Base-by-base conservation (phyloP, 1,284 basidiomycete genomes). In the Ustilago vetiveriae region DNA sequence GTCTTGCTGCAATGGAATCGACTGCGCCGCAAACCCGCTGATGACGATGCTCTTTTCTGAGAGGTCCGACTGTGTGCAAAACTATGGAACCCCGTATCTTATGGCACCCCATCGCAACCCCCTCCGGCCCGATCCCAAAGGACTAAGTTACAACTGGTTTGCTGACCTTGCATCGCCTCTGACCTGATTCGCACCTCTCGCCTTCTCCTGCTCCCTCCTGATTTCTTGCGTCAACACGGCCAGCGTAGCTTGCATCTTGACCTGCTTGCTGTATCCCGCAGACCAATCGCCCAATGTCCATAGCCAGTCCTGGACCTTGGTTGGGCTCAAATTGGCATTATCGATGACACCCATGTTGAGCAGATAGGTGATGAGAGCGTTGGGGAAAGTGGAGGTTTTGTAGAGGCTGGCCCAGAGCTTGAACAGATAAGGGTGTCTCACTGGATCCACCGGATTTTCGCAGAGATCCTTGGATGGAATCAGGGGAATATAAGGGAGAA, bases 371-470 rank as follows among this genome's bases (percentile, higher is more conserved):
- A 69, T 3, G 19, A 59, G 30, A 6, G 43, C 24, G 43, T 52
- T 54, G 32, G 59, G 55, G 0, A 33, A 17, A 6, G 32, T 13
- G 2, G 44, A 26, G 14, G 43, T 17, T 5, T 27, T 22, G 43
- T 64, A 59, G 17, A 63, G 36, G 13, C 11, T 14, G 0, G 37
- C 21, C 51, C 55, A 69, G 33, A 63, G 32, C 3, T 33, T 30
- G 47, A 39, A 26, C 23, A 64, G 47, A 21, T 51, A 24, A 2
- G 66, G 66, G 27, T 69, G 66, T 22, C 22, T 7, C 7, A 9
- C 4, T 11, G 50, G 36, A 23, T 69, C 40, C 29, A 69, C 22
- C 4, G 66, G 66, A 35, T 69, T 69, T 51, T 69, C 66, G 14
- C 55, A 50, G 10, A 65, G 55, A 37, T 65, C 62, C 36, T 54